phyloP scores from a whole-genome alignment of 495 filamentous ascomycete genomes.

The Aspergillus bertholletiae region DNA sequence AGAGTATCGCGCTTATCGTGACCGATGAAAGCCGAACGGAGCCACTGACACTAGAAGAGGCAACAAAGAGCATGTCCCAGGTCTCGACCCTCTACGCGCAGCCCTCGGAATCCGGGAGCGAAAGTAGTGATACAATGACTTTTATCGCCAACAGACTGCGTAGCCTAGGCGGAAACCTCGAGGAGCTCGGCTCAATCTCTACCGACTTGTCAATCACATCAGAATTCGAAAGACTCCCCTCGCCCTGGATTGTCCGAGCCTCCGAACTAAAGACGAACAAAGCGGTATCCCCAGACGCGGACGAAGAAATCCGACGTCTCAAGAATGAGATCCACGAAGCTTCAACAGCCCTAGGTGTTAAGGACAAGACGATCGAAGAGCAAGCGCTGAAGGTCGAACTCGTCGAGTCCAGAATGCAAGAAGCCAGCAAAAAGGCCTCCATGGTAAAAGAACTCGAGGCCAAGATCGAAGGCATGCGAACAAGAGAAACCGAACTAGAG shows the following conservation, averaged over 20 bases:
- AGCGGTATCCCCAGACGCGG: slow-evolving; percentile 71
- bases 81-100: slow-evolving; percentile 39
- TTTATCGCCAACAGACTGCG: slow-evolving; percentile 66
- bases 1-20: slow-evolving; percentile 59
- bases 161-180: slow-evolving; percentile 57
- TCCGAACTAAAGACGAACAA: slow-evolving; percentile 75
- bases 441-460: slow-evolving; percentile 48
- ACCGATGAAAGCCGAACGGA: slow-evolving; percentile 71
- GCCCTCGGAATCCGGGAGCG: slow-evolving; percentile 26
- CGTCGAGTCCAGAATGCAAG: slow-evolving; percentile 53
- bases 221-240: slow-evolving; percentile 74
- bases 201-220: slow-evolving; percentile 73
- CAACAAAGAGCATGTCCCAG: slow-evolving; percentile 58
- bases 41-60: slow-evolving; percentile 61
- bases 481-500: slow-evolving; percentile 29
- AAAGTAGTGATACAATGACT: slow-evolving; percentile 61
- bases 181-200: slow-evolving; percentile 70
- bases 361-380: slow-evolving; percentile 89
- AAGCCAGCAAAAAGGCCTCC: slow-evolving; percentile 47
- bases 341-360: slow-evolving; percentile 64
- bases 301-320: slow-evolving; percentile 71
- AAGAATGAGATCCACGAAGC: slow-evolving; percentile 69
- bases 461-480: slow-evolving; percentile 62
- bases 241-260: slow-evolving; percentile 82
- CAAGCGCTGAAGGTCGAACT: slow-evolving; percentile 66